phyloP scores from a whole-genome alignment of 306 rosid genomes.

The Cucurbita ficifolia region DNA sequence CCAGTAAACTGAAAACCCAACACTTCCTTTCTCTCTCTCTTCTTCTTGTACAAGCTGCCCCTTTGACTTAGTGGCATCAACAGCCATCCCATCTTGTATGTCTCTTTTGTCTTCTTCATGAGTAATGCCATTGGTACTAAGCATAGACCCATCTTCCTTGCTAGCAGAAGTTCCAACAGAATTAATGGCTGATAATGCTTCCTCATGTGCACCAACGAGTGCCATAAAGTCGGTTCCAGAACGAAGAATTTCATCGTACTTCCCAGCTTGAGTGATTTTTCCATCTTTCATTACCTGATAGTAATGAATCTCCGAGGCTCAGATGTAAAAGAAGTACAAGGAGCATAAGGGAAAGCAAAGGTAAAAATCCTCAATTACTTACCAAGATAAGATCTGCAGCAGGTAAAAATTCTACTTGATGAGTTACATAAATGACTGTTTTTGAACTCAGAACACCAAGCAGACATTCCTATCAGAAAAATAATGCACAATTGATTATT shows the following conservation, averaged over 20 bases:
- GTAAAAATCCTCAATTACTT: conserved; percentile 10
- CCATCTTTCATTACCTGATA: conserved; percentile 80
- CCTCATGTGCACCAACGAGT: conserved; percentile 74
- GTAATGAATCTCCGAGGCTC: not conserved
- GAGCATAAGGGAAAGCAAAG: not conserved
- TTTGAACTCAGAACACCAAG: conserved; percentile 60
- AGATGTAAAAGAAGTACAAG: not conserved
- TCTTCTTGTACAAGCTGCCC: conserved; percentile 84
- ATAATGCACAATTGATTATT: not conserved
- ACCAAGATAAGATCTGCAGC: conserved; percentile 75
- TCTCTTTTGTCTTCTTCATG: conserved; percentile 21
- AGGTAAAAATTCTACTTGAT: conserved; percentile 85
- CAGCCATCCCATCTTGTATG: conserved; percentile 22
- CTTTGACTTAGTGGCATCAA: conserved; percentile 18
- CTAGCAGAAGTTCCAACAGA: conserved; percentile 14
- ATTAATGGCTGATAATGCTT: conserved; percentile 57
- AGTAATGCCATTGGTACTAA: conserved; percentile 11
- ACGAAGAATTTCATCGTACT: conserved; percentile 43
- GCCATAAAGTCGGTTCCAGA: conserved; percentile 62
- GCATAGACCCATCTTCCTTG: conserved; percentile 13
- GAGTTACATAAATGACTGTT: conserved; percentile 68
- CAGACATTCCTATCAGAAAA: conserved; percentile 50
- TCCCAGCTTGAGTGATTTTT: conserved; percentile 57
- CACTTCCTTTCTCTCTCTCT: conserved; percentile 83
- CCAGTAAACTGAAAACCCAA: conserved; percentile 61